Evolutionary conservation across 108 stramenopile genomes (phyloP), one percentile per base, ranked within the genome.

Genomic region (Aurantiochytrium sp.): DNA sequence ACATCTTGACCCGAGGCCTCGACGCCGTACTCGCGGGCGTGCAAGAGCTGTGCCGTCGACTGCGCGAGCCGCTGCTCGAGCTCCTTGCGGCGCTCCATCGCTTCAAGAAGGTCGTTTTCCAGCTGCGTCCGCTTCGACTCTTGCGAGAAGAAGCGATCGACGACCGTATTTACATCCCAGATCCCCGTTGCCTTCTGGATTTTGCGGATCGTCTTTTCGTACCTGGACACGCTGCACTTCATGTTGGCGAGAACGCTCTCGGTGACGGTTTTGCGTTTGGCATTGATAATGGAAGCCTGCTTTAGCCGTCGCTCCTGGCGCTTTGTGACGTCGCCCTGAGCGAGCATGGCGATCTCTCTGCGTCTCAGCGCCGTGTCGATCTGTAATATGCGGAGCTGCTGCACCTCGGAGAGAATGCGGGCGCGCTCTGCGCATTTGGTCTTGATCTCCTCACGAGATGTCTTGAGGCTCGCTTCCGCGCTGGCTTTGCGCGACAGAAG

Each of bases 281-380:
- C 36, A 12, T 48, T 81, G 73, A 42, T 17, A 48, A 48, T 2
- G 17, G 42, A 48, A 3, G 73, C 30, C 24, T 81, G 36, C 39
- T 48, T 41, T 17, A 81, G 3, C 30, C 45, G 21, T 6, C 45
- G 73, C 24, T 81, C 73, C 39, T 81, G 73, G 10, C 73, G 12
- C 3, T 81, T 81, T 6, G 21, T 48, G 10, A 81, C 42, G 68
- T 68, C 68, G 42, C 73, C 73, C 24, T 48, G 39, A 17, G 73
- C 45, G 6, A 17, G 39, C 42, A 81, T 41, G 2, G 73, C 39
- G 24, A 81, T 81, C 2, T 81, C 73, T 24, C 32, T 81, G 27
- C 73, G 39, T 41, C 73, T 22, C n/a, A 81, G n/a, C 12, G 45
- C 73, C n/a, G 73, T 81, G n/a, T 81, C 73, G 45, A 81, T 48